Evolutionary conservation across 2,329 filamentous ascomycete species (phyloP).

Genomic region (Aspergillus ibericus): DNA sequence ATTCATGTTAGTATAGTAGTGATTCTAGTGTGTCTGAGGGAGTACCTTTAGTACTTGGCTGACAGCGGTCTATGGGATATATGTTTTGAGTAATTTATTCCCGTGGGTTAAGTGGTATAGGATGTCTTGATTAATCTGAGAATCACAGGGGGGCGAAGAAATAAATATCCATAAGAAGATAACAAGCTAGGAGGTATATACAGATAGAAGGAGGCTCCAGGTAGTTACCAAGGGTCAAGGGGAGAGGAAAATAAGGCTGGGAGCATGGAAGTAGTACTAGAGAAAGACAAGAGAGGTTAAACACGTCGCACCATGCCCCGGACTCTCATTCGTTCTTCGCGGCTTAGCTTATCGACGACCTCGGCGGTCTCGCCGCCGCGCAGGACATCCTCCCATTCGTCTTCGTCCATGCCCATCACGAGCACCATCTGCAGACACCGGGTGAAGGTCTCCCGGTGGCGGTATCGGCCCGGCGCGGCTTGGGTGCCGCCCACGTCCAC

Average conservation of each 20-base stretch:
- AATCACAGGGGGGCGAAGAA: too few species aligned
- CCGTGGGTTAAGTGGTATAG: too few species aligned
- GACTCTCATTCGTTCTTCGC: constrained; percentile 72
- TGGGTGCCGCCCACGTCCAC: constrained; percentile 39
- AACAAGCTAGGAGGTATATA: too few species aligned
- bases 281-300: neutral
- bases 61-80: too few species aligned
- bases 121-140: too few species aligned
- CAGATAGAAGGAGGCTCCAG: too few species aligned
- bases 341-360: constrained; percentile 64
- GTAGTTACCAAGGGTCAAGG: too few species aligned
- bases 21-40: too few species aligned
- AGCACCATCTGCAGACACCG: constrained; percentile 77
- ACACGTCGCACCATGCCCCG: constrained; percentile 62
- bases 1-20: too few species aligned
- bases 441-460: constrained; percentile 72
- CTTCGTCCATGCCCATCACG: constrained; percentile 91
- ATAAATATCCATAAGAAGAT: too few species aligned
- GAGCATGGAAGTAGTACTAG: neutral
- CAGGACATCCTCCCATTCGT: constrained; percentile 83
- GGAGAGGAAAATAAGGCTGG: neutral
- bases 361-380: constrained; percentile 49
- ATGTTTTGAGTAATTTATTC: too few species aligned
- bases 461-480: constrained; percentile 60
- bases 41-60: too few species aligned